Conservation (phyloP, 371 early-diverging fungal genomes). For the Circinella minor region DNA sequence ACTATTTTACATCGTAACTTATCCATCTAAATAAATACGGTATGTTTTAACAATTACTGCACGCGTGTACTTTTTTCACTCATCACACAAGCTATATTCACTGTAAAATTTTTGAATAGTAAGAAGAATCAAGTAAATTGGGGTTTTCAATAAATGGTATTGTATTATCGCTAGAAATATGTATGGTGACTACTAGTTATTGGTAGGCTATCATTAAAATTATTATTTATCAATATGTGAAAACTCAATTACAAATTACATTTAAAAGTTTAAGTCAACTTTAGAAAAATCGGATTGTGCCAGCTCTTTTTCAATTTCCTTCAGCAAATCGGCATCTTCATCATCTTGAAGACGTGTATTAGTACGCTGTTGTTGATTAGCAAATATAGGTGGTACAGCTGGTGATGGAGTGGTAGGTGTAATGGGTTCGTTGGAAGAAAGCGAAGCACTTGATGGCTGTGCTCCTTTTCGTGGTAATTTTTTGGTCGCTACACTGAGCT, state of each 20-base stretch:
- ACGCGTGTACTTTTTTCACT: no score
- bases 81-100: no score
- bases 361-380: neutral
- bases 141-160: no score
- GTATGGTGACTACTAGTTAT: no score
- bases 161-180: no score
- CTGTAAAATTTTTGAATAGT: no score
- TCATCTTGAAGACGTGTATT: conserved; percentile 1
- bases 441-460: conserved; percentile 15
- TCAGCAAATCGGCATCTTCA: conserved; percentile 24
- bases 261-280: conserved; percentile 24
- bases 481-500: conserved; percentile 1
- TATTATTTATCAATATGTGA: neutral
- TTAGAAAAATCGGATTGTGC: conserved; percentile 23
- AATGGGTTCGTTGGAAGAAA: conserved; percentile 25
- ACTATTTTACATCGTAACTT: no score
- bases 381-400: neutral
- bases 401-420: conserved; percentile 20
- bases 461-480: conserved; percentile 12
- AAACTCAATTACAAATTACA: conserved; percentile 3
- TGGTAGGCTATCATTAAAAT: no score
- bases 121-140: no score
- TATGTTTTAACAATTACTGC: no score
- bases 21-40: no score
- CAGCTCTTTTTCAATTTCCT: conserved; percentile 26